Conservation (phyloP, 192 early-diverging fungal species). For the Coemansia pectinata region DNA sequence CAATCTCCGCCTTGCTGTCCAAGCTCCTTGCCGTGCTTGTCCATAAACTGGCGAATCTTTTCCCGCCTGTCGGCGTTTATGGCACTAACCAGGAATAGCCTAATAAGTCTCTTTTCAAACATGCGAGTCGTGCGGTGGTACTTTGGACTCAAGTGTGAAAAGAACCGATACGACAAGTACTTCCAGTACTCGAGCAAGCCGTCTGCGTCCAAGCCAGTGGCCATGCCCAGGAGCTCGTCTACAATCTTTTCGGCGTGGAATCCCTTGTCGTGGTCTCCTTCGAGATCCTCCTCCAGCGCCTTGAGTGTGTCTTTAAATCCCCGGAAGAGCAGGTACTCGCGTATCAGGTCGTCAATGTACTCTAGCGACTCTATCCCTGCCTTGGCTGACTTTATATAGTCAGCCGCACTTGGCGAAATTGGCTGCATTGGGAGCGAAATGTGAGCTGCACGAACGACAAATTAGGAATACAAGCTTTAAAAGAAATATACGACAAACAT, state of each 20-base stretch:
- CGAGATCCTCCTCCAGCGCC: conserved; percentile 41
- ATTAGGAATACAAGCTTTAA: not conserved
- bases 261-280: conserved; percentile 47
- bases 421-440: conserved; percentile 8
- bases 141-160: conserved; percentile 55
- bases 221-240: conserved; percentile 45
- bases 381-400: conserved; percentile 48
- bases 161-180: conserved; percentile 50
- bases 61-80: conserved; percentile 14
- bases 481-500: not conserved
- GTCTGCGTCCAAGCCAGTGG: conserved; percentile 17
- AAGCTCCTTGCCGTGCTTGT: conserved; percentile 31
- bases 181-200: conserved; percentile 47
- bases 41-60: conserved; percentile 37
- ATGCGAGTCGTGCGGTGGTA: conserved; percentile 52
- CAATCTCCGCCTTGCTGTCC: conserved; percentile 54
- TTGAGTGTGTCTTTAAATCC: conserved; percentile 44
- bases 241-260: conserved; percentile 40
- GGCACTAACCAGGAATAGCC: conserved; percentile 49
- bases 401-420: conserved; percentile 24
- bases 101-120: conserved; percentile 55
- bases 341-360: conserved; percentile 51
- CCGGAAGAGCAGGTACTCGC: conserved; percentile 52
- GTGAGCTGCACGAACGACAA: not conserved
- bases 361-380: conserved; percentile 51